phyloP scores from a whole-genome alignment of 805 yeast genomes.

The Wickerhamiella spandovensis region DNA sequence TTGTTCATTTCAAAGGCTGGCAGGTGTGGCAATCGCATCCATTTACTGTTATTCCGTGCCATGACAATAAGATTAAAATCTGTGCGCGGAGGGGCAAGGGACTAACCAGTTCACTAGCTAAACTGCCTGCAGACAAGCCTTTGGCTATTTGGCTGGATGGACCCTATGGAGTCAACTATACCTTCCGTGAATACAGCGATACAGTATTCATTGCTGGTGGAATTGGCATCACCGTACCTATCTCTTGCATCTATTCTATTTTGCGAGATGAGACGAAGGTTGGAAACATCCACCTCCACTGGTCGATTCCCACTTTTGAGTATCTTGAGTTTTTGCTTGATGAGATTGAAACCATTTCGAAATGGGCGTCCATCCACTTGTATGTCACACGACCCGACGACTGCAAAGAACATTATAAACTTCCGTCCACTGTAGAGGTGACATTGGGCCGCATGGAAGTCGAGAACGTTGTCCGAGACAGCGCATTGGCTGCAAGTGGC shows the following conservation, averaged over 20 bases:
- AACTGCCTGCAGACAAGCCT: slow-evolving; percentile 6
- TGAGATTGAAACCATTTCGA: slow-evolving; percentile 1
- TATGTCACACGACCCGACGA: slow-evolving; percentile 1
- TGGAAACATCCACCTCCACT: slow-evolving; percentile 9
- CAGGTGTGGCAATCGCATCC: slow-evolving; percentile 63
- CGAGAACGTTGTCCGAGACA: slow-evolving; percentile 1
- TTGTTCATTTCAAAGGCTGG: slow-evolving; percentile 36
- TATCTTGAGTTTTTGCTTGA: slow-evolving; percentile 8
- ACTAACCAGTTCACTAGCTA: slow-evolving; percentile 8
- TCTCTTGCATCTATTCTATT: slow-evolving; percentile 12
- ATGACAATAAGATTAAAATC: slow-evolving; percentile 10
- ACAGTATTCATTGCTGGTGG: slow-evolving; percentile 43
- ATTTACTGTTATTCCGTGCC: slow-evolving; percentile 34
- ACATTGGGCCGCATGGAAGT: slow-evolving; percentile 1
- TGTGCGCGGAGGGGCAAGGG: slow-evolving; percentile 12
- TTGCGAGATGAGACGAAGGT: background rate
- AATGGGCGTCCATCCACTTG: background rate
- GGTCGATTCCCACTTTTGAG: slow-evolving; percentile 10
- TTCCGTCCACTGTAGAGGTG: background rate
- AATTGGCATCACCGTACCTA: slow-evolving; percentile 43
- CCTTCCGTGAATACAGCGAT: slow-evolving; percentile 26
- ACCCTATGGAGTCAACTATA: slow-evolving; percentile 34
- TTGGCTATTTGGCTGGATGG: slow-evolving; percentile 41
- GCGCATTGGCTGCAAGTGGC: background rate
- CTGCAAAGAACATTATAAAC: background rate